Evolutionary conservation across 2,329 filamentous ascomycete species (phyloP).

Genomic region (Dactylellina drechsleri): DNA sequence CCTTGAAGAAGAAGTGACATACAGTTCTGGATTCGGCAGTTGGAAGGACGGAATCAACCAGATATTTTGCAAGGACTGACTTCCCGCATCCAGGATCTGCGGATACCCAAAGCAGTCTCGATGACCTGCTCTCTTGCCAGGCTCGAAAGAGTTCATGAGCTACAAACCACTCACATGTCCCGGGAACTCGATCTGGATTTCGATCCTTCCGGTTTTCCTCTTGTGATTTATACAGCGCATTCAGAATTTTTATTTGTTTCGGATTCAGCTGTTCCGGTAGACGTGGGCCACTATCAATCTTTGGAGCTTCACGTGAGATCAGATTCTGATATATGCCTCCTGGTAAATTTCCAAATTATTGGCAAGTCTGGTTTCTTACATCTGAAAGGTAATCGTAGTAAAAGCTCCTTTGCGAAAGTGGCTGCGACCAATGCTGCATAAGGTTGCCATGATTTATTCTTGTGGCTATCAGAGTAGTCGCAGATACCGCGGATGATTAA

Average conservation of each 20-base stretch:
- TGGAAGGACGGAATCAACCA: conserved; percentile 61
- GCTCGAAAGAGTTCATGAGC: conserved; percentile 6
- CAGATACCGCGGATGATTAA: too few species aligned
- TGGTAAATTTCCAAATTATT: too few species aligned
- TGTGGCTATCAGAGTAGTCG: too few species aligned
- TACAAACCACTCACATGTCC: conserved; percentile 42
- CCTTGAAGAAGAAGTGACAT: conserved; percentile 66
- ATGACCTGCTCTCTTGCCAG: conserved; percentile 27
- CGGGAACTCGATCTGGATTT: conserved; percentile 30
- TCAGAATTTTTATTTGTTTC: not conserved
- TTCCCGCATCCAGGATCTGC: conserved; percentile 65
- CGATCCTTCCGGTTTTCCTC: conserved; percentile 18
- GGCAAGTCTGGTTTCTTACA: too few species aligned
- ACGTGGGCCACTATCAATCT: too few species aligned
- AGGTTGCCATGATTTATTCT: too few species aligned
- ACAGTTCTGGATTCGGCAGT: conserved; percentile 54
- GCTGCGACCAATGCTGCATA: too few species aligned
- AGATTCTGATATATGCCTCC: too few species aligned
- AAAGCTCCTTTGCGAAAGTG: too few species aligned
- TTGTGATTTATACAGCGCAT: not conserved
- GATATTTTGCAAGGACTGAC: conserved; percentile 62
- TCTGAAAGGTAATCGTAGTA: too few species aligned
- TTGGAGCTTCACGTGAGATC: too few species aligned
- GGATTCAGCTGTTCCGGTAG: too few species aligned
- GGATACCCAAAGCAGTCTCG: conserved; percentile 61